Evolutionary conservation across 2,329 filamentous ascomycete genomes (phyloP), one percentile per base, ranked within the genome.

Genomic region (Fusarium sp.): DNA sequence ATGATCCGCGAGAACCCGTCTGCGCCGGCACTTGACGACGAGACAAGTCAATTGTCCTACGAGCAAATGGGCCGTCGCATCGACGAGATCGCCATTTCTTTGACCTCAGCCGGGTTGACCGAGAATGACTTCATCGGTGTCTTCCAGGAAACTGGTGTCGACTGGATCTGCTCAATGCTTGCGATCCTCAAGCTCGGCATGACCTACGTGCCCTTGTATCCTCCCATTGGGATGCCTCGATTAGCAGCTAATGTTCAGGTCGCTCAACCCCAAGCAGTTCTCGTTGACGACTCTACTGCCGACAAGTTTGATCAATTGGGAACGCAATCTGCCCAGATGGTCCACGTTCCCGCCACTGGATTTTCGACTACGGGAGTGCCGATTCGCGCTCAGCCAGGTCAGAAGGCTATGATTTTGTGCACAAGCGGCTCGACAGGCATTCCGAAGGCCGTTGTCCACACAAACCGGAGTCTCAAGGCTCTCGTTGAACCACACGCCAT

Each of bases 401-500:
- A 59, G 3, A 53, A 36, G 6, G 66, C 63, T 0, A 70, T 70
- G 32, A 67, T 73, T 10, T 53, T 73, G 2, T 72, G 61, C 7
- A 73, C 70, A 1, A 73, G 70, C 13, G 70, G 70, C 3, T 73
- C 70, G 2, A 73, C 70, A 0, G 70, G 70, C 14, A 44, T 57
- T 28, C 70, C 70, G 0, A 73, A 73, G 8, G 70, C 55, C 1
- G 66, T 70, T 0, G 36, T 67, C 7, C 42, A 62, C 15, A 44
- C 55, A 0, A 50, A 69, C n/a, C 28, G 42, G 14, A 61, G 65
- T 22, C 63, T 66, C 5, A 66, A 66, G 11, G 32, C 59, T 36
- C 47, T 61, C 7, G 28, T 42, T 15, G 58, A 61, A 22, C 58
- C 58, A 7, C 58, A 64, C 14, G 62, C 62, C 15, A 53, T 64